Base-by-base conservation (phyloP, 345 rosid species). In the Eucalyptus leucophloia region DNA sequence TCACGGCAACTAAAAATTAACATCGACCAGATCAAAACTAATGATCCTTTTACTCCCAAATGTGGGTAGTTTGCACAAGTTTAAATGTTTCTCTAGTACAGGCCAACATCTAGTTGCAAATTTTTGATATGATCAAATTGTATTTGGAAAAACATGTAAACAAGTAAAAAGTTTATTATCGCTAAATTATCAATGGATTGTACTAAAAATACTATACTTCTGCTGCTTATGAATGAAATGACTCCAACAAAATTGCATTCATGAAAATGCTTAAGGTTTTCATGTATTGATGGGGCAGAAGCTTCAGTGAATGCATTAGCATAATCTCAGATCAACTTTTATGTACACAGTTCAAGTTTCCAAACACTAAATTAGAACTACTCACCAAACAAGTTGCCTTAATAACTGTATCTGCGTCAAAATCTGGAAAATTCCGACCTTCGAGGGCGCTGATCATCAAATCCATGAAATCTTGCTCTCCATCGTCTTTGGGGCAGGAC, bases 391-490 rank as follows among this genome's bases (percentile, higher is more conserved):
- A 91, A 28, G 93, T 93, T 1, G 92, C 92, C 89, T 92, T 92
- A 81, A 53, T 89, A 24, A 88, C 86, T 60, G 94, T 92, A 24
- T 93, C 92, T 3, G 56, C 87, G 14, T 92, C 92, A 17, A 54
- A 91, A 34, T 44, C 82, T 37, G 91, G 45, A 72, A 92, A 32
- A 7, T 30, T 17, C 34, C 44, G 16, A 23, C 89, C 88, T 37
- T 92, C 93, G 37, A 88, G 56, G 88, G 89, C 86, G 67, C 42
- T 86, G 45, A 94, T 88, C 92, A 93, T 89, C 81, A 87, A 91
- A 89, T 92, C 93, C 90, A 92, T 90, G 93, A 94, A 92, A 91
- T 92, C 95, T 53, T 88, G 44, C 32, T 91, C 91, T 80, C 89
- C 50, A 37, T 90, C 85, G 5, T 19, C 18, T 10, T 81, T 80